Evolutionary conservation across 2,329 filamentous ascomycete species (phyloP).

Genomic region (Microsporum ferrugineum): DNA sequence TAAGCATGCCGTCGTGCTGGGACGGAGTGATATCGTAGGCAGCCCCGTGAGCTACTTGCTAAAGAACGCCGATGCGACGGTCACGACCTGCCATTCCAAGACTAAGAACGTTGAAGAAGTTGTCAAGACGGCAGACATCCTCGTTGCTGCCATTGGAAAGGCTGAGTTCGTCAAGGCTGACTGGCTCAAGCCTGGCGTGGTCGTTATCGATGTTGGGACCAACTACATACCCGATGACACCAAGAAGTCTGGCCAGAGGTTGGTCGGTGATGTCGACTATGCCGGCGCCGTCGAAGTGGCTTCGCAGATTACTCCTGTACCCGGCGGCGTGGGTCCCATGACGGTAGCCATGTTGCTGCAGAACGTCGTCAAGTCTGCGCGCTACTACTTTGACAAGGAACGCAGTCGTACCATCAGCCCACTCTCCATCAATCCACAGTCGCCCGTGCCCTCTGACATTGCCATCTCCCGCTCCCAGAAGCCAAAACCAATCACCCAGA

Average conservation of each 20-base stretch:
- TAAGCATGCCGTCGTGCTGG: constrained; percentile 89
- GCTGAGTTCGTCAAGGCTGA: constrained; percentile 83
- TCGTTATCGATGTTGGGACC: constrained; percentile 95
- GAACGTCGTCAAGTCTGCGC: constrained; percentile 83
- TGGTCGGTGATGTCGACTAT: constrained; percentile 93
- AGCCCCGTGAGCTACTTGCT: constrained; percentile 93
- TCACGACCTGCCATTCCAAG: constrained; percentile 90
- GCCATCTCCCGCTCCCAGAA: constrained; percentile 77
- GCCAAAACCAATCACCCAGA: constrained; percentile 78
- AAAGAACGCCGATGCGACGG: constrained; percentile 90
- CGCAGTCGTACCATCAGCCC: constrained; percentile 69
- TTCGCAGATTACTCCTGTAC: constrained; percentile 88
- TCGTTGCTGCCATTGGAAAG: constrained; percentile 84
- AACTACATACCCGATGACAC: constrained; percentile 85
- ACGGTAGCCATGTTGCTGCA: constrained; percentile 96
- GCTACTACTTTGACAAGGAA: constrained; percentile 68
- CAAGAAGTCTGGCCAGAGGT: constrained; percentile 82
- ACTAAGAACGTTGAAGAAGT: constrained; percentile 62
- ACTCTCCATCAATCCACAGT: constrained; percentile 66
- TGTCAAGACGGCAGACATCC: constrained; percentile 73
- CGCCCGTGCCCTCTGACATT: constrained; percentile 90
- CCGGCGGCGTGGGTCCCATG: constrained; percentile 95
- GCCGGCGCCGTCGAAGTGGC: constrained; percentile 74
- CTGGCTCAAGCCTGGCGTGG: constrained; percentile 87
- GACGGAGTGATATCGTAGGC: constrained; percentile 92